These are phyloP conservation scores for Aspergillus alliaceus DNA, from an alignment of 2,329 filamentous ascomycete species.

Conservation along the genomic window DNA sequence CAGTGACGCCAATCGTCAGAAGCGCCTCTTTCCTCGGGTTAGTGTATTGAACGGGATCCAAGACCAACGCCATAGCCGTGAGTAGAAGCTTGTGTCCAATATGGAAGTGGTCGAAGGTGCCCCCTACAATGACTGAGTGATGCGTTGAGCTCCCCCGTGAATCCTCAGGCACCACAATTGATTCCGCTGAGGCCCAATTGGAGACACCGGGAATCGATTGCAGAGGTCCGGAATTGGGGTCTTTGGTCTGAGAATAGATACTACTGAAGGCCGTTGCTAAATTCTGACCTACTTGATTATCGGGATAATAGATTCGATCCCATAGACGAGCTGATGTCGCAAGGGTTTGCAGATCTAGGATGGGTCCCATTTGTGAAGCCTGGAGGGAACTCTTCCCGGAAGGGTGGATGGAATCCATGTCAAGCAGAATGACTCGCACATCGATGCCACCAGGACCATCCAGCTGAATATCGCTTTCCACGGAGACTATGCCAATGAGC, in stretches of 20 bases:
- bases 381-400: conserved; percentile 8
- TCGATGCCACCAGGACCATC: conserved; percentile 72
- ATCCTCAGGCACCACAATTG: conserved; percentile 24
- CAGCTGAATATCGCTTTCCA: conserved; percentile 62
- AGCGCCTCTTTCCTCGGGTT: conserved; percentile 47
- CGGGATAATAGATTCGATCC: conserved; percentile 33
- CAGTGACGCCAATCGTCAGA: conserved; percentile 83
- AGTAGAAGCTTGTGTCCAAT: conserved; percentile 94
- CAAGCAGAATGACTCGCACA: conserved; percentile 70
- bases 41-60: conserved; percentile 50
- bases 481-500: conserved; percentile 71
- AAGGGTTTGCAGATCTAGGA: conserved; percentile 51
- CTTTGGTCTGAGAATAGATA: conserved; percentile 22
- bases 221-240: conserved; percentile 17
- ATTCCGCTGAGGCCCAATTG: conserved; percentile 22
- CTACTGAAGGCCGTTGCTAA: conserved; percentile 36
- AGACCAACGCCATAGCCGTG: conserved; percentile 76
- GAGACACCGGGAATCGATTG: conserved; percentile 23
- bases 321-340: conserved; percentile 39
- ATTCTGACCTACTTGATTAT: conserved; percentile 26
- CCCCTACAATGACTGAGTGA: conserved; percentile 74
- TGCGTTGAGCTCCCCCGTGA: conserved; percentile 38
- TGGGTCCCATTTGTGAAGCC: conserved; percentile 45
- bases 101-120: conserved; percentile 95
- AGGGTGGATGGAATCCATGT: conserved; percentile 52